Evolutionary conservation across 306 rosid species (phyloP), one percentile per base, ranked within the genome.

Genomic region (Cicer chorassanicum): DNA sequence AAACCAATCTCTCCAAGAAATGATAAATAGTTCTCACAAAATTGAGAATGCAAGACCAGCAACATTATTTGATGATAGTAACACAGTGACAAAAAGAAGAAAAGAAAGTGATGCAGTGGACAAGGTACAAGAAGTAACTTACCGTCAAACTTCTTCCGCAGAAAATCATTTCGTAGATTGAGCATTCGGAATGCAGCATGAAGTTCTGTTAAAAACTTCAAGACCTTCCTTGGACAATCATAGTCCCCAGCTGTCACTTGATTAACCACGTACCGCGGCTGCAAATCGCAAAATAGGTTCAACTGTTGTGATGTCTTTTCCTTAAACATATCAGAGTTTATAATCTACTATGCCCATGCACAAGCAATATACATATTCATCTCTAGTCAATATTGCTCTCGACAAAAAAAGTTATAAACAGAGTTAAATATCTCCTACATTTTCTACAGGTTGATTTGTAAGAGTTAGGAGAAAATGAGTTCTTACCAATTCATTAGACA

Each of bases 241-340:
- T 92, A 92, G 83, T 90, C 93, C 80, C 98, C 98, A 62, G 80
- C 88, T 18, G 97, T 94, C 81, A 94, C 98, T 84, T 90, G 98
- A 81, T 94, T 91, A 79, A 94, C 97, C 87, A 94, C 99, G 54
- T 88, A 92, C 84, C 97, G 88, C 18, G 99, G 99, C 99, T 94
- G 88, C 81, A 88, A 78, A 68, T 68, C 2, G 53, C 61, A 78
- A 75, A 69, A 60, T 64, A 60, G 38, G 72, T 29, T 53, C 6
- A 78, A 77, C 53, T 9, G 13, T 62, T 56, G 44, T 36, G 39
- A 68, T 18, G 65, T 7, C 1, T 46, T 62, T 41, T 41, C 65
- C 19, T 68, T 68, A 65, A 69, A 57, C 24, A 53, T 50, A 78
- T 40, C 41, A 56, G 45, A 69, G 29, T 66, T 65, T 45, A 65